Base-by-base conservation (phyloP, 2,329 filamentous ascomycete genomes). In the Colletotrichum lini region DNA sequence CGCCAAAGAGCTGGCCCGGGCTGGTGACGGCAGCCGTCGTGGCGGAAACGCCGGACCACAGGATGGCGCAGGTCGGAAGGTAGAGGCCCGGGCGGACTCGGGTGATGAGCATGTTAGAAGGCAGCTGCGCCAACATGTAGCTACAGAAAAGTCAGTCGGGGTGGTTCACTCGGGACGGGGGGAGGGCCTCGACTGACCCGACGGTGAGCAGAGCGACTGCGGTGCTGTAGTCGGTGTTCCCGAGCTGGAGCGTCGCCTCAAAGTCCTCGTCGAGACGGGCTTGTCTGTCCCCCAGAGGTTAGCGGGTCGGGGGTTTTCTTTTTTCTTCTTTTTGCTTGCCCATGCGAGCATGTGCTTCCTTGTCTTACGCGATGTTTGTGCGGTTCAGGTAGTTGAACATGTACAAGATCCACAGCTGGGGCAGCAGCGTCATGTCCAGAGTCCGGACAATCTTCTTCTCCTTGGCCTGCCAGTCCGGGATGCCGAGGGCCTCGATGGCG, bases 101-200 rank as follows among this genome's bases (percentile, higher is more conserved):
- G 0, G 88, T 89, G 2, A 91, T 79, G 0, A 89, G 75, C 69
- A 91, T 81, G 72, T 91, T 92, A 0, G 88, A 90, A 0, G 89
- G 89, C 0, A 91, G 79, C 76, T 91, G 89, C 84, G 90, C 90
- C 10, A 90, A 78, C 1, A 91, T 80, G 74, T 91, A 91, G 7
- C 88, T 85, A 13, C 53, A 49, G 21, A 60, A 60, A 35, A 54
- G 52, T 30, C 21, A 21, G 72, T 70, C 7, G 74, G 70, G 1
- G 12, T 40, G 21, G 23, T 38, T 50, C 60, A 13, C 35, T n/a
- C 2, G 26, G 38, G 42, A 47, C 21, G 18, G 21, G 35, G 4
- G 26, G 18, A 18, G 35, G 4, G n/a, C 26, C 21, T n/a, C 38
- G 13, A 74, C 53, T 30, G 38, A 70, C 64, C 76, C 76, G 2